Base-by-base conservation (phyloP, 176 grass and related monocot genomes). In the Carex littledalei region DNA sequence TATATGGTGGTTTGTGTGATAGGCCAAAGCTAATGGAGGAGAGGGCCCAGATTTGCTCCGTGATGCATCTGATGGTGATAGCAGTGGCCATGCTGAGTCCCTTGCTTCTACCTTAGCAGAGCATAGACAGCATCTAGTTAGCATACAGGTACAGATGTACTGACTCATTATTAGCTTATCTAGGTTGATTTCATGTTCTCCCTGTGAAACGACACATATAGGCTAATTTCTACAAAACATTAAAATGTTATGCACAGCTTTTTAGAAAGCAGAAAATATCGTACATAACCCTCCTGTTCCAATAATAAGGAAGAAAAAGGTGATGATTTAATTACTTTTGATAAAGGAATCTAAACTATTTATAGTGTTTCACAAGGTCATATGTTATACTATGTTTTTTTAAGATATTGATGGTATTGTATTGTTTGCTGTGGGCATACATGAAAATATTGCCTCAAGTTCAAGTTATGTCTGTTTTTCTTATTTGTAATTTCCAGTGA, bases 71-170 rank as follows among this genome's bases (percentile, higher is more conserved):
- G 91, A 94, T 17, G 85, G 87, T 85, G 87, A 90, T 85, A 87
- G 88, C 24, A 92, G 84, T 56, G 94, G 90, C 37, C 97, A 99
- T 94, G 90, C 91, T 47, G 93, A 96, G 56, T 99, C 90, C n/a
- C 92, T 99, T 89, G 88, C 86, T 67, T 87, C 88, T 47, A 99
- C 93, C 21, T 86, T 99, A 80, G 91, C 97, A 26, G 97, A 99
- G 88, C 97, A 99, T 87, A 90, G 91, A 8, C 97, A 99, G 78
- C 97, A 99, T 91, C 90, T 94, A 93, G 87, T 94, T 84, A 99
- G 93, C 79, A 99, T 99, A 92, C 93, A 99, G 91, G 97, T 99
- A 90, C 52, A 57, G 24, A 67, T 84, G 18, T 32, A 35, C 43
- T 84, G 17, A 39, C 21, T 84, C 69, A 45, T 26, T 55, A 68